Base-by-base conservation (phyloP, 192 early-diverging fungal species). In the Coemansia reversa region DNA sequence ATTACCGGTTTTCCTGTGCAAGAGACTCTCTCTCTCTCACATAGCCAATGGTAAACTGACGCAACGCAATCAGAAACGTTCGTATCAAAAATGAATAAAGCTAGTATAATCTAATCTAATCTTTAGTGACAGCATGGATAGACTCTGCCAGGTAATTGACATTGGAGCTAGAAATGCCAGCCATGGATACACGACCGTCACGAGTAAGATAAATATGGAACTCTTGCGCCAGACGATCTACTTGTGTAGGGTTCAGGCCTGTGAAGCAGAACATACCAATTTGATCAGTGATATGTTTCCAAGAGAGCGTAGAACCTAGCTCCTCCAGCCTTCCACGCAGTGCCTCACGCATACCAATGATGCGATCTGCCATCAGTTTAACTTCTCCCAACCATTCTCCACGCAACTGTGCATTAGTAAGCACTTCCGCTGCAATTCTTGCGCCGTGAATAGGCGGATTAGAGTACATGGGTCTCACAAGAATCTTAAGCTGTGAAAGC, bases 231-330 rank as follows among this genome's bases (percentile, higher is more conserved):
- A 98, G 72, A 45, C 86, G 81, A 73, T 92, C 92, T 35, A 93
- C 93, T 83, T 98, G 94, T 56, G 87, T 90, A 45, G 93, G 86
- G 22, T 67, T 92, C 74, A 99, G 86, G 16, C 95, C 95, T 33
- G 95, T 93, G 86, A 83, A 98, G 83, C 91, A 94, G 86, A 98
- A 98, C 97, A 98, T 98, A 72, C 97, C 97, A 72, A 98, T 98
- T 78, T 93, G 90, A 73, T 86, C 83, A 27, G 93, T 97, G 65
- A 98, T 92, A 81, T 99, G 97, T 63, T 86, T 82, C 97, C 97
- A 99, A 68, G 69, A 64, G 51, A 74, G 74, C 83, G 84, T 86
- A 39, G 89, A 89, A n/a, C 86, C 85, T 75, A 93, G 89, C 53
- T 93, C 89, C 74, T 93, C 86, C 28, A 99, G 85, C 66, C 92